Evolutionary conservation across 2,329 filamentous ascomycete species (phyloP), one percentile per base, ranked within the genome.

Genomic region (Alternaria sp.): DNA sequence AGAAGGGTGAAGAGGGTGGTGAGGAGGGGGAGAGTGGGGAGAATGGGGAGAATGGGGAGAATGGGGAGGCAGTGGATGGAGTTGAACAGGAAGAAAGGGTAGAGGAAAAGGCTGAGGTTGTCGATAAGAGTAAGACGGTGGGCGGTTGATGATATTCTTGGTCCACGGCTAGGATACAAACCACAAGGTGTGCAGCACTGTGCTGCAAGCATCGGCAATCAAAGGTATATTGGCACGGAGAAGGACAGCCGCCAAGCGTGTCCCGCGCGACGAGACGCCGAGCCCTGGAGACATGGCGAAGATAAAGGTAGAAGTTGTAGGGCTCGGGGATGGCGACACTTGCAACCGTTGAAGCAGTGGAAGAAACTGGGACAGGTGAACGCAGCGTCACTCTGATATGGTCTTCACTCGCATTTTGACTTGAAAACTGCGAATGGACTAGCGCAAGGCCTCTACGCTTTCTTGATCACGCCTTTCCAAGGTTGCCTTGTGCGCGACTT

Each of bases 1-100:
- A 93, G 93, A 75, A 85, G 58, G 84, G 82, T 51, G 84, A 82
- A 65, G 76, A 70, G 3, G 63, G 64, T 12, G 68, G 55, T 15
- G 71, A 57, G 20, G 68, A 61, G 23, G 55, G 37, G 12, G 67
- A 65, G 20, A 63, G 50, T 37, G 53, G 25, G 43, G 58, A 41
- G n/a, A n/a, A n/a, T n/a, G n/a, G n/a, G n/a, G n/a, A n/a, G n/a
- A n/a, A n/a, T n/a, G n/a, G n/a, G n/a, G n/a, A n/a, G n/a, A n/a
- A n/a, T n/a, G n/a, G n/a, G n/a, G n/a, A n/a, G 20, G 28, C 5
- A 28, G 11, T 28, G 1, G 26, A 28, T 28, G 26, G 10, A 12
- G 1, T 28, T 4, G 26, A 8, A 12, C 4, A 5, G 26, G 26
- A 11, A 5, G 26, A 28, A 28, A 11, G 3, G 4, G 26, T 2